Percentiles rank a stretch among this genome's conserved stretches.
phyloP scores from a whole-genome alignment of 2,329 filamentous ascomycete species.

The Grosmannia clavigera region DNA sequence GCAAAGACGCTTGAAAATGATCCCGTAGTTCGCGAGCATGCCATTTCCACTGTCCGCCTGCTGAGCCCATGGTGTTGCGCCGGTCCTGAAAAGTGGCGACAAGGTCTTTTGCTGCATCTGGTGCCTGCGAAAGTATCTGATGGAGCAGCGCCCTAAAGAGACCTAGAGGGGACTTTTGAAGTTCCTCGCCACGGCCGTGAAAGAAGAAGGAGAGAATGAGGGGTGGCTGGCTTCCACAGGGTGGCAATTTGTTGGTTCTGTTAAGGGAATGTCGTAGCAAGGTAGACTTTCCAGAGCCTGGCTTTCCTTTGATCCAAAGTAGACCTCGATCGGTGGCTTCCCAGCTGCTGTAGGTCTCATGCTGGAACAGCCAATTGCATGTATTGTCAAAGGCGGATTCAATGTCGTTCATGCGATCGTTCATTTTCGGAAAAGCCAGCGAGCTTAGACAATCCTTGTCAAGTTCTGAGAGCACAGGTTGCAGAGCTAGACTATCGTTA shows the following conservation, averaged over 20 bases:
- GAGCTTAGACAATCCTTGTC: background rate
- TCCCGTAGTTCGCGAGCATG: background rate
- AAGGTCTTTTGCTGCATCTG: conserved; percentile 12
- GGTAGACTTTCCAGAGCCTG: conserved; percentile 16
- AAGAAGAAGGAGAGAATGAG: conserved; percentile 24
- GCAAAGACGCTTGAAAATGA: background rate
- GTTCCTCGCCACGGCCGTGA: conserved; percentile 18
- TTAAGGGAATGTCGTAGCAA: conserved; percentile 8
- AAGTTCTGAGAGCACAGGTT: background rate
- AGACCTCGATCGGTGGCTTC: background rate
- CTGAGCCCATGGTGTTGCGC: background rate
- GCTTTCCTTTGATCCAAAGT: conserved; percentile 6
- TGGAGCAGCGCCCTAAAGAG: conserved; percentile 22
- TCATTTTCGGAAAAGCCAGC: background rate
- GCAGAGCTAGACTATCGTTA: background rate
- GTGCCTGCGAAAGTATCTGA: conserved; percentile 17
- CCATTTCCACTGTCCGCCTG: background rate
- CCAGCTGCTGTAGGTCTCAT: background rate
- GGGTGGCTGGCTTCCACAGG: background rate
- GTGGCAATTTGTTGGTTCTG: no score
- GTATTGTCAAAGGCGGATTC: background rate
- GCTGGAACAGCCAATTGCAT: background rate
- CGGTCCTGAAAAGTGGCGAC: background rate
- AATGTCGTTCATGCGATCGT: background rate
- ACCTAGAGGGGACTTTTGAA: conserved; percentile 21